These are phyloP conservation scores for Fraxinus nigra DNA, from an alignment of 305 asterid genomes.

Conservation along the genomic window DNA sequence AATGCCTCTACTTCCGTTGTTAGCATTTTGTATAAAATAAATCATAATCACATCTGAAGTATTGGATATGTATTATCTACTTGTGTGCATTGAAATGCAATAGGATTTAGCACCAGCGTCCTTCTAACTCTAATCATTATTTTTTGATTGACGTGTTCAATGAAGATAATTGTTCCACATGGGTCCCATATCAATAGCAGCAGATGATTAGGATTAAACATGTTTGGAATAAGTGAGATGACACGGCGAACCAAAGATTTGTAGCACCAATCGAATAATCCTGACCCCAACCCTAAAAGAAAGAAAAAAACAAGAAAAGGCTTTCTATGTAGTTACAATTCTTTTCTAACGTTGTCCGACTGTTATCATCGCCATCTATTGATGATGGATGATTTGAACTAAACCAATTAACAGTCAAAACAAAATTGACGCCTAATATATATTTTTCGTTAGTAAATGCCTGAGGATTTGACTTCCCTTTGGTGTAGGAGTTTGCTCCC, in stretches of 20 bases:
- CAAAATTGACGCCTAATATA: neutral
- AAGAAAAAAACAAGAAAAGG: neutral
- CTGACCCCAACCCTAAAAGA: neutral
- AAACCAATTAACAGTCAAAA: neutral
- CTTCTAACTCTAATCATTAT: neutral
- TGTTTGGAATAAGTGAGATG: neutral
- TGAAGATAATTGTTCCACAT: neutral
- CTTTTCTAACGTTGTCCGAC: neutral
- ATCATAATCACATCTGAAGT: neutral
- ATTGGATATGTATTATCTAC: neutral
- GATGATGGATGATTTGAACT: neutral
- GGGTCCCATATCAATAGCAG: neutral
- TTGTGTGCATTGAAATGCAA: neutral
- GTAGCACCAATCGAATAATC: neutral
- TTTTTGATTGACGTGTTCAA: neutral
- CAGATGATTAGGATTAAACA: neutral
- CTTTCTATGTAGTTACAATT: neutral
- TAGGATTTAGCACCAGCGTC: neutral
- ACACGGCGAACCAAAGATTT: neutral
- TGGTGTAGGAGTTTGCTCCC: neutral
- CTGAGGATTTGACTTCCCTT: neutral
- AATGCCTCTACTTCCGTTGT: neutral
- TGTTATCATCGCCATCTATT: neutral
- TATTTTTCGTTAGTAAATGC: neutral
- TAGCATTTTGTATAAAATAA: neutral